These are phyloP conservation scores for Phialophora macrospora DNA, from an alignment of 2,329 filamentous ascomycete genomes.

Conservation along the genomic window DNA sequence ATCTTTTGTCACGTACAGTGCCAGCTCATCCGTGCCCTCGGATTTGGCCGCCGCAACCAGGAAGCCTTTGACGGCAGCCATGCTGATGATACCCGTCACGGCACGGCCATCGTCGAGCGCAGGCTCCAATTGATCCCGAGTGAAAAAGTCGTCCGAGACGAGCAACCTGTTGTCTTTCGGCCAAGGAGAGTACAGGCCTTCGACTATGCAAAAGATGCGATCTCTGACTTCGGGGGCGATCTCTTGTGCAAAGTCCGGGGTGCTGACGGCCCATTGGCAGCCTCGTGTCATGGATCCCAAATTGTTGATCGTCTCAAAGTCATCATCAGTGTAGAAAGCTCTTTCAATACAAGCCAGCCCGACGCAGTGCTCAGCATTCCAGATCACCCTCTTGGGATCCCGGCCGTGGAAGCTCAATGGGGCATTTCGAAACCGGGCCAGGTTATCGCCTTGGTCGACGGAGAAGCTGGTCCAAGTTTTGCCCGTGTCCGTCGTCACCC, in stretches of 20 bases:
- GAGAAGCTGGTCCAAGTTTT: slow-evolving; percentile 79
- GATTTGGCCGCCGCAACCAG: slow-evolving; percentile 82
- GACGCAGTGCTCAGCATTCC: slow-evolving; percentile 74
- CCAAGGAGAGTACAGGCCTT: slow-evolving; percentile 71
- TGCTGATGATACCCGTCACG: slow-evolving; percentile 77
- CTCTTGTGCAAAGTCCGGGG: slow-evolving; percentile 65
- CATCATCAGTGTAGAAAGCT: slow-evolving; percentile 78
- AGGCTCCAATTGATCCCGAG: slow-evolving; percentile 67
- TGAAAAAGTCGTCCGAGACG: slow-evolving; percentile 83
- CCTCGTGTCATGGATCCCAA: slow-evolving; percentile 66
- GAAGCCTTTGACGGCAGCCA: slow-evolving; percentile 84
- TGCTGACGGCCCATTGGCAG: slow-evolving; percentile 86
- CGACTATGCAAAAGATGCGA: slow-evolving; percentile 79
- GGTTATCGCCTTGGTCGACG: slow-evolving; percentile 58
- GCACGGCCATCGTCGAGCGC: slow-evolving; percentile 74
- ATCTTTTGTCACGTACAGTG: slow-evolving; percentile 86
- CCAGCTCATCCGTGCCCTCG: slow-evolving; percentile 82
- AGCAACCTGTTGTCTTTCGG: slow-evolving; percentile 77
- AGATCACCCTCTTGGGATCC: slow-evolving; percentile 83
- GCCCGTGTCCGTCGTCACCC: slow-evolving; percentile 80
- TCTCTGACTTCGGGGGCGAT: slow-evolving; percentile 66
- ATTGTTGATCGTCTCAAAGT: slow-evolving; percentile 73
- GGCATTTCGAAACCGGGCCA: slow-evolving; percentile 60
- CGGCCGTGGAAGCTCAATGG: slow-evolving; percentile 77
- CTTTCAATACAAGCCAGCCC: slow-evolving; percentile 65